These are phyloP conservation scores for Pseudonitzschia pungens DNA, from an alignment of 108 stramenopile species.

Conservation along the genomic window DNA sequence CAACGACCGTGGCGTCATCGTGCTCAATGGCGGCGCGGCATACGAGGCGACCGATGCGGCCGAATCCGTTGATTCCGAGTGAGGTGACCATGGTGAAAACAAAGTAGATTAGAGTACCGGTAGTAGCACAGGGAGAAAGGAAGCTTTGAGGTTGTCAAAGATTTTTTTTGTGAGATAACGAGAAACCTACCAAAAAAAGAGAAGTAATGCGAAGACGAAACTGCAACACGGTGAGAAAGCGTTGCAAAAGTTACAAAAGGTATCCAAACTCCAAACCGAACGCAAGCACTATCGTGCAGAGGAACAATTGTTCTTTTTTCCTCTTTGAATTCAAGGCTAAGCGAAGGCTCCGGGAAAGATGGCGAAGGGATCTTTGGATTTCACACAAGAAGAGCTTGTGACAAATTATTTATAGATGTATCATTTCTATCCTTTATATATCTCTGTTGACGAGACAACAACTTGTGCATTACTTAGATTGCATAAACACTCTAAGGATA, in stretches of 20 bases:
- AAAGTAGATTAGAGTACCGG: not conserved
- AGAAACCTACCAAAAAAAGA: too few species aligned
- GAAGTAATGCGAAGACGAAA: not conserved
- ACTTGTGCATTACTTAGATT: not conserved
- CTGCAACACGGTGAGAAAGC: not conserved
- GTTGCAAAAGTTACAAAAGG: too few species aligned
- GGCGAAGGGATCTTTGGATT: slow-evolving; percentile 1
- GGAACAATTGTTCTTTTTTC: not conserved
- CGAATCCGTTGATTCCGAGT: slow-evolving; percentile 96
- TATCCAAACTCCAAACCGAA: not conserved
- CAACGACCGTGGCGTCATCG: slow-evolving; percentile 81
- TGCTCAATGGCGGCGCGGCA: slow-evolving; percentile 91
- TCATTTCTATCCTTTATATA: too few species aligned
- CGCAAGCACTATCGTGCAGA: too few species aligned
- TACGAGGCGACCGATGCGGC: slow-evolving; percentile 96
- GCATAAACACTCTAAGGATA: not conserved
- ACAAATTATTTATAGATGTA: not conserved
- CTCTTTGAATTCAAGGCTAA: slow-evolving; percentile 3
- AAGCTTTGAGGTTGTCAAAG: slow-evolving; percentile 6
- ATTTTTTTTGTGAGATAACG: slow-evolving; percentile 1
- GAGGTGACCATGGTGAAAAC: slow-evolving; percentile 58
- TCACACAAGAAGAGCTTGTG: not conserved
- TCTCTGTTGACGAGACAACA: too few species aligned
- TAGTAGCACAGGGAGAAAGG: not conserved
- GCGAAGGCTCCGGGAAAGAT: not conserved